These are phyloP conservation scores for Arachnomyces sp. DNA, from an alignment of 2,329 filamentous ascomycete genomes.

Conservation along the genomic window DNA sequence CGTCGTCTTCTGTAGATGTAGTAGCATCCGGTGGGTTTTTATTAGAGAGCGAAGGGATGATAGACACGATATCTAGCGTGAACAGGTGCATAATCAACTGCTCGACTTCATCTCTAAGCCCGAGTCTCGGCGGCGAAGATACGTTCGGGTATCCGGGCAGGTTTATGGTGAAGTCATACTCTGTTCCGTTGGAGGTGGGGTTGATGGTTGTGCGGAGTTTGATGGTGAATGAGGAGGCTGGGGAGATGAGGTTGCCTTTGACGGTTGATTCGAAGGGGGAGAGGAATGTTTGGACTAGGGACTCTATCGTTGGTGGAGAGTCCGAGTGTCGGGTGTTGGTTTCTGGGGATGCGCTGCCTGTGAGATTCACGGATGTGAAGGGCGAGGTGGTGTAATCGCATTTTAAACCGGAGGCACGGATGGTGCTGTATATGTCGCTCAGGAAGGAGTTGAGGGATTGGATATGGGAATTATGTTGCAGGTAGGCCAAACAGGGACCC, in stretches of 20 bases:
- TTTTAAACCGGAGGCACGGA: conserved; percentile 26
- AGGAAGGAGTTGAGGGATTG: conserved; percentile 28
- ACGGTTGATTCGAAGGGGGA: conserved; percentile 37
- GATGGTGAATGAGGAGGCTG: conserved; percentile 31
- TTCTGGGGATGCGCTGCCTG: conserved; percentile 13
- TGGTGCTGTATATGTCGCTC: conserved; percentile 21
- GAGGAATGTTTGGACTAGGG: conserved; percentile 35
- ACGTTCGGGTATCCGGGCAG: conserved; percentile 24
- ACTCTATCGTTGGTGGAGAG: conserved; percentile 26
- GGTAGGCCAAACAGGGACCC: conserved; percentile 48
- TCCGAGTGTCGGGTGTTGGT: too few relatives aligned
- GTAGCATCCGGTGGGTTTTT: neutral
- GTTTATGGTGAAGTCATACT: conserved; percentile 30
- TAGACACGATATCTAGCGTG: conserved; percentile 31
- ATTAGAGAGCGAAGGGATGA: conserved; percentile 18
- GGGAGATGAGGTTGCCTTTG: conserved; percentile 27
- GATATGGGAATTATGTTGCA: conserved; percentile 41
- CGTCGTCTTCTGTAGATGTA: neutral
- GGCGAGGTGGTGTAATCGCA: conserved; percentile 20
- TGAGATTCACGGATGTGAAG: conserved; percentile 20
- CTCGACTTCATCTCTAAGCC: conserved; percentile 27
- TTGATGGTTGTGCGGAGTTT: conserved; percentile 29
- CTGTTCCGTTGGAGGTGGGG: conserved; percentile 28
- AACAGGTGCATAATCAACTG: conserved; percentile 28
- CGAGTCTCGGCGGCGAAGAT: conserved; percentile 26